These are phyloP conservation scores for Crotalaria pallida DNA, from an alignment of 306 rosid genomes.

Conservation along the genomic window DNA sequence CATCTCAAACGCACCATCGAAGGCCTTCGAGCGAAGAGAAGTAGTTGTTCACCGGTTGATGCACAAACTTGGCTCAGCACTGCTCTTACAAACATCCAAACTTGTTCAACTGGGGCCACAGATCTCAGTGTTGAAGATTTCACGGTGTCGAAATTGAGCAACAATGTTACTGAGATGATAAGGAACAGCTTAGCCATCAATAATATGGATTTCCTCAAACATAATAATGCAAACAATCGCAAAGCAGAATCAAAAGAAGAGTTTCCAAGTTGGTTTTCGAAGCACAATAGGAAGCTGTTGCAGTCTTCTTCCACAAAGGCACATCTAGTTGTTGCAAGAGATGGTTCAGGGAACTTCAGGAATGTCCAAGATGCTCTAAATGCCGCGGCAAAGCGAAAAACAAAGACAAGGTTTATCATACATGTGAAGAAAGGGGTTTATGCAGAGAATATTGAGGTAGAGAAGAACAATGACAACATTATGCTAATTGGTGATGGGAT, in stretches of 20 bases:
- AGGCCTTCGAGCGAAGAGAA: background rate
- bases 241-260: background rate
- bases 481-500: slow-evolving; percentile 75
- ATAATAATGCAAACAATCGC: background rate
- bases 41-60: slow-evolving; percentile 30
- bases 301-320: slow-evolving; percentile 24
- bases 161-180: slow-evolving; percentile 44
- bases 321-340: slow-evolving; percentile 71
- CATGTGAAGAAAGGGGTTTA: slow-evolving; percentile 71
- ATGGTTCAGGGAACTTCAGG: slow-evolving; percentile 62
- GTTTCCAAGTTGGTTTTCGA: slow-evolving; percentile 61
- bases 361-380: slow-evolving; percentile 66
- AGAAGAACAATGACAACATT: slow-evolving; percentile 40
- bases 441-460: slow-evolving; percentile 67
- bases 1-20: slow-evolving; percentile 39
- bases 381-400: slow-evolving; percentile 51
- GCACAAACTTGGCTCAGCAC: slow-evolving; percentile 54
- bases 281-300: slow-evolving; percentile 49
- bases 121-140: slow-evolving; percentile 43
- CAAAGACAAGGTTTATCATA: slow-evolving; percentile 47
- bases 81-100: slow-evolving; percentile 51
- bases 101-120: slow-evolving; percentile 39
- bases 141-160: slow-evolving; percentile 35
- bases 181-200: slow-evolving; percentile 60
- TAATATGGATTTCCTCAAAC: slow-evolving; percentile 40